Conservation (phyloP, 2,329 filamentous ascomycete genomes). For the Cercospora nicotianae region DNA sequence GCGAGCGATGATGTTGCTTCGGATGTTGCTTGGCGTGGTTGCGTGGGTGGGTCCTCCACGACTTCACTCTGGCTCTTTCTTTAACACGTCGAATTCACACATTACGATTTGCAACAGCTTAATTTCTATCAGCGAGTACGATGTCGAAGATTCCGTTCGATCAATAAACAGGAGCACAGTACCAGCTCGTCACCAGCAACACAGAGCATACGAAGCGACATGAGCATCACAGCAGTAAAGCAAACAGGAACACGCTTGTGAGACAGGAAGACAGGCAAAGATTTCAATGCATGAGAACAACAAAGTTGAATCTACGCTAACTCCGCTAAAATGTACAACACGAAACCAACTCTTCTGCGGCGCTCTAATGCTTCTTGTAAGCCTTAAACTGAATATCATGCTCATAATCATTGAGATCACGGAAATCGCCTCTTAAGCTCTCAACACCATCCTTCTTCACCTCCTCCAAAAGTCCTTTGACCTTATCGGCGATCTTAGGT, state of each 20-base stretch:
- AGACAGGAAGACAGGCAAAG: background rate
- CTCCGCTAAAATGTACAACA: conserved; percentile 8
- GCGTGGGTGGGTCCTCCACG: background rate
- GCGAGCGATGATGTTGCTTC: conserved; percentile 4
- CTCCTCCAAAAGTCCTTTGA: conserved; percentile 41
- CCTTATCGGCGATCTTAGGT: conserved; percentile 46
- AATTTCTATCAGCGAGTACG: background rate
- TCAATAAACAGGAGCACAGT: background rate
- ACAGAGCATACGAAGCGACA: background rate
- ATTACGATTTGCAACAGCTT: background rate
- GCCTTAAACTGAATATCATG: conserved; percentile 31
- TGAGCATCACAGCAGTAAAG: background rate
- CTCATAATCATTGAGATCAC: conserved; percentile 37
- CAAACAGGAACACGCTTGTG: background rate
- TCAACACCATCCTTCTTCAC: conserved; percentile 41
- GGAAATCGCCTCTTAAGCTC: conserved; percentile 34
- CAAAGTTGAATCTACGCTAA: background rate
- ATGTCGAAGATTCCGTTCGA: background rate
- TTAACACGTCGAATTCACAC: background rate
- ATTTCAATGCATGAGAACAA: background rate
- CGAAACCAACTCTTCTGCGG: background rate
- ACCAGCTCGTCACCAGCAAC: background rate
- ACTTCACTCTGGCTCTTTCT: background rate
- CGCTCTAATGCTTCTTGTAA: conserved; percentile 18
- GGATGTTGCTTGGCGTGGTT: conserved; percentile 1